These are phyloP conservation scores for Megacollybia platyphylla DNA, from an alignment of 1,284 basidiomycete genomes.

Conservation along the genomic window DNA sequence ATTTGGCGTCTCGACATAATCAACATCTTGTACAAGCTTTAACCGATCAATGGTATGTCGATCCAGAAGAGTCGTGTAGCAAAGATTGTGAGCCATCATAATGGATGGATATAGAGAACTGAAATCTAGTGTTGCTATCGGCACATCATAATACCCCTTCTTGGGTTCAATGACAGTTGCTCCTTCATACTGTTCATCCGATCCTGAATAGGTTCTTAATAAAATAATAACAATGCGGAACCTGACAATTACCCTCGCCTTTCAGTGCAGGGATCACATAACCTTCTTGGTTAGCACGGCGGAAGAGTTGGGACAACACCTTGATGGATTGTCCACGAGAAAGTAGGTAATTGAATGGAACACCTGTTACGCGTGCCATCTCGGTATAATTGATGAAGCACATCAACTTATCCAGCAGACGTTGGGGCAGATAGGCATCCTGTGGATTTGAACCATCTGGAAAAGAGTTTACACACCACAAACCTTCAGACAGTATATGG, in stretches of 20 bases:
- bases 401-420: conserved; percentile 92
- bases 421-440: conserved; percentile 94
- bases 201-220: conserved; percentile 29
- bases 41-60: conserved; percentile 68
- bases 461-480: conserved; percentile 6
- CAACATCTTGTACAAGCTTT: conserved; percentile 68
- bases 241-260: conserved; percentile 50
- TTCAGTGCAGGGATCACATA: conserved; percentile 80
- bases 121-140: conserved; percentile 95
- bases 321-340: conserved; percentile 93
- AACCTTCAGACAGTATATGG: conserved; percentile 94
- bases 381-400: conserved; percentile 95
- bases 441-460: conserved; percentile 15
- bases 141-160: conserved; percentile 88
- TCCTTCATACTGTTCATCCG: conserved; percentile 93
- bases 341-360: conserved; percentile 92
- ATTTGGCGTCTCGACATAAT: conserved; percentile 86
- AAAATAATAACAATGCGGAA: background rate
- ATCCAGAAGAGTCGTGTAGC: conserved; percentile 87
- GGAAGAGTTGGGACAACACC: conserved; percentile 86
- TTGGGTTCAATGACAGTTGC: conserved; percentile 94
- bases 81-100: conserved; percentile 99
- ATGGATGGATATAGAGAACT: conserved; percentile 95
- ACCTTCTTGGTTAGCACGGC: conserved; percentile 78
- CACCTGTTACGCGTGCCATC: conserved; percentile 93